Evolutionary conservation across 2,329 filamentous ascomycete genomes (phyloP), one percentile per base, ranked within the genome.

Genomic region (Trichophyton simii): DNA sequence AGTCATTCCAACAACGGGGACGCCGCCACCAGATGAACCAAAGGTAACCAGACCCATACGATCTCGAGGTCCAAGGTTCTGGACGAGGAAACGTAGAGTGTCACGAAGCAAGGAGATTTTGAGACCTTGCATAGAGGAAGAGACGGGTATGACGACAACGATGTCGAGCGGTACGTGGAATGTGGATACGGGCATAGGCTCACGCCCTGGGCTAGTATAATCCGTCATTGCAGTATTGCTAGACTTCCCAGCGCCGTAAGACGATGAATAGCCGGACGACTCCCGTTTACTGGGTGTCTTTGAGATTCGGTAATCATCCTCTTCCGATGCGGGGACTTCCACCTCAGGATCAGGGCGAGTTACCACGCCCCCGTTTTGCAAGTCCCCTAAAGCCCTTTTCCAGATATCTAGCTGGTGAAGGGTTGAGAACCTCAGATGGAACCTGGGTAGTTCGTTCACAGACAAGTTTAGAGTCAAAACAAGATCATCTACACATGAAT

Each of bases 61-160:
- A 72, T 99, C 94, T 60, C 91, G 84, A 67, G 96, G 91, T 36
- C 94, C 94, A 0, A 99, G 83, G 57, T 85, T 92, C 67, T 87
- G 83, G 1, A 99, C 89, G 73, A 99, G 86, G 72, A 97, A 99
- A 63, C 88, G 89, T 41, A 99, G 80, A 0, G 92, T 88, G 73
- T 99, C 94, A 48, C 91, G 86, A 13, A 99, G 84, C 0, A 99
- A 80, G 64, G 92, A 95, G 71, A 97, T 96, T 77, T 99, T 99
- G 63, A 99, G 83, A n/a, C 94, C 94, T 74, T 97, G 94, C 92
- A 97, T 99, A 0, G 94, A 97, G 0, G 92, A 95, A 0, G 94
- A 97, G 4, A 99, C 91, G 0, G 94, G 94, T 38, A 99, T 91
- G 22, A 99, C 94, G 0, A 97, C 90, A 0, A 99, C 92, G 34